These are phyloP conservation scores for Saturnispora mendoncae DNA, from an alignment of 805 yeast species.

Conservation along the genomic window DNA sequence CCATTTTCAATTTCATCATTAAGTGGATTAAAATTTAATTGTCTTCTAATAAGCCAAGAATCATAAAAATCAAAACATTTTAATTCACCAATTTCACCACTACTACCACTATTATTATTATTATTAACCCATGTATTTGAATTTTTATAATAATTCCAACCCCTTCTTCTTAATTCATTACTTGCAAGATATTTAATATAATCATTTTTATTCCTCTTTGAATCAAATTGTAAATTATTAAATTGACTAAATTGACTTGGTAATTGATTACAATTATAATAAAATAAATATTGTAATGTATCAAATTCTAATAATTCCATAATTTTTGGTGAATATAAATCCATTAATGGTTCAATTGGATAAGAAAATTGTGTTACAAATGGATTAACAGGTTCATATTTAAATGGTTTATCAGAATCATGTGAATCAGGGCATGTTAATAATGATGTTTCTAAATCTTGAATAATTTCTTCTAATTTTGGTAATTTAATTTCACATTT, in stretches of 20 bases:
- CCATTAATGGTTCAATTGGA: conserved; percentile 77
- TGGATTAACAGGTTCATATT: conserved; percentile 66
- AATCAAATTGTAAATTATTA: conserved; percentile 22
- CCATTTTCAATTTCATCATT: conserved; percentile 23
- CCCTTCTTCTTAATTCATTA: conserved; percentile 18
- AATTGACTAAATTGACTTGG: conserved; percentile 7
- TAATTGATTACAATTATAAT: conserved; percentile 41
- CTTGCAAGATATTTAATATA: conserved; percentile 27
- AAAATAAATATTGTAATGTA: conserved; percentile 86
- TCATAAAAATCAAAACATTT: conserved; percentile 29
- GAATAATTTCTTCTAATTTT: conserved; percentile 43
- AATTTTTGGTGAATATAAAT: conserved; percentile 49
- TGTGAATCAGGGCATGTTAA: conserved; percentile 89
- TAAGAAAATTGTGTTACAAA: conserved; percentile 86
- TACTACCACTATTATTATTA: not conserved
- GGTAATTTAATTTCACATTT: conserved; percentile 41
- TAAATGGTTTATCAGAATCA: conserved; percentile 77
- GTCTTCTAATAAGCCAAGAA: conserved; percentile 27
- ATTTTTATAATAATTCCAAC: conserved; percentile 15
- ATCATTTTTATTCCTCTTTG: conserved; percentile 24
- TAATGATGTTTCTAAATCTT: conserved; percentile 65
- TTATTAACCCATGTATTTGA: conserved; percentile 13
- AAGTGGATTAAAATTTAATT: conserved; percentile 18
- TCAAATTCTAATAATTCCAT: conserved; percentile 72
- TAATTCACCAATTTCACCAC: conserved; percentile 16